Percentiles rank a stretch among this genome's conserved stretches.
Evolutionary conservation across 305 asterid genomes (phyloP).

Genomic region (Fraxinus greggii): DNA sequence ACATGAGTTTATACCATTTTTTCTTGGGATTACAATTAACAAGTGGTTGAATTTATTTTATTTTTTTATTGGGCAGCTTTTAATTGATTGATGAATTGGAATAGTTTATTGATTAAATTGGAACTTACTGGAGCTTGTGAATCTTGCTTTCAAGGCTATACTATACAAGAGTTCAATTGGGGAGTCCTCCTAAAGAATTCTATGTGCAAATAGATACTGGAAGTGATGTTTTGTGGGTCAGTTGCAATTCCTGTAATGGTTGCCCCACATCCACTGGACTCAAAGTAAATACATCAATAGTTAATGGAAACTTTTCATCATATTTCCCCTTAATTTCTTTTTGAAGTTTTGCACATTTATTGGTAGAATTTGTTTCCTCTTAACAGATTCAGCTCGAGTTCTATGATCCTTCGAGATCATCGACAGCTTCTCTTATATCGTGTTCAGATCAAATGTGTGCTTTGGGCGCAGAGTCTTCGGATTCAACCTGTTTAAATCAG

Average conservation of each 20-base stretch:
- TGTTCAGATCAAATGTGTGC: constrained; percentile 86
- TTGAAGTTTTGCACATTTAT: neutral
- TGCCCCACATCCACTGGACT: constrained; percentile 95
- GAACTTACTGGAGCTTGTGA: neutral
- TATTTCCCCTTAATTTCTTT: neutral
- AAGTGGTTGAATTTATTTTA: neutral
- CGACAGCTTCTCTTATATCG: constrained; percentile 54
- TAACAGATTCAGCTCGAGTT: constrained; percentile 77
- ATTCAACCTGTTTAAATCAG: constrained; percentile 61
- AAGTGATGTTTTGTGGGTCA: constrained; percentile 95
- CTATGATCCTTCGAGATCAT: constrained; percentile 76
- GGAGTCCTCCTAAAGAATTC: constrained; percentile 87
- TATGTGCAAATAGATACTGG: constrained; percentile 97
- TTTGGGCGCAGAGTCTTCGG: constrained; percentile 61
- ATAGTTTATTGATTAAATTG: neutral
- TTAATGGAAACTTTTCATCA: constrained; percentile 4
- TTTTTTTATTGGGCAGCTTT: neutral
- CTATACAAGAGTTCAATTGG: constrained; percentile 76
- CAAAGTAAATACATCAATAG: constrained; percentile 48
- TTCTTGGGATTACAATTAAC: neutral
- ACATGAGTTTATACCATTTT: neutral
- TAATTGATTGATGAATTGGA: neutral
- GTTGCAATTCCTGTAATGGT: constrained; percentile 79
- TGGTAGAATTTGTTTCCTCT: constrained; percentile 1
- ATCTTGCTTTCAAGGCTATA: constrained; percentile 59